Base-by-base conservation (phyloP, 176 grass and related monocot genomes). In the Phyllostachys edulis region DNA sequence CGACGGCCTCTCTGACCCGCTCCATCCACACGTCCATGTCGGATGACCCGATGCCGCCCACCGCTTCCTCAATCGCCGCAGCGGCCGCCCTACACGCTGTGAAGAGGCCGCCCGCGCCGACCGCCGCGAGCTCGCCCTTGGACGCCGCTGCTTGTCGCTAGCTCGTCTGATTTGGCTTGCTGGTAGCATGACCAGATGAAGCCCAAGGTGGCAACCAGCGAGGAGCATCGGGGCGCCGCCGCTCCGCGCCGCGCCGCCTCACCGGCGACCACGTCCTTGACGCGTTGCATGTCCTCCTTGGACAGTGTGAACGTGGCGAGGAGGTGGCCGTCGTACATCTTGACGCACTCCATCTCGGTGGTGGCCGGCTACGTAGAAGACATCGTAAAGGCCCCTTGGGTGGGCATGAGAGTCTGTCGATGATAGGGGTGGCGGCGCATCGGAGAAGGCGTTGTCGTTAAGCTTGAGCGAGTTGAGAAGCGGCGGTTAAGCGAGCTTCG, bases 401-500 rank as follows among this genome's bases (percentile, higher is more conserved):
- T 88, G 50, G 62, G 72, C n/a, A 91, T 51, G 10, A 77, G 63
- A n/a, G 54, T 77, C 77, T 38, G 63, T 85, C 82, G 23, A 88
- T 7, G 15, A 89, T 21, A 46, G n/a, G n/a, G 76, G 64, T n/a
- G 56, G 44, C 13, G 56, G 75, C n/a, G n/a, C 51, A 1, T 15
- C 4, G 36, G 2, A 32, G 14, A n/a, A n/a, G n/a, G n/a, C n/a
- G n/a, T n/a, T 20, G n/a, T 42, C n/a, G n/a, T n/a, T n/a, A n/a
- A n/a, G n/a, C n/a, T n/a, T n/a, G n/a, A n/a, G n/a, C n/a, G n/a
- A n/a, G n/a, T n/a, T n/a, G n/a, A n/a, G n/a, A n/a, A n/a, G n/a
- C n/a, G n/a, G n/a, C n/a, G n/a, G n/a, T n/a, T n/a, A n/a, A n/a
- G n/a, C n/a, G n/a, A n/a, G n/a, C n/a, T n/a, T n/a, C n/a, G n/a